Evolutionary conservation across 2,329 filamentous ascomycete species (phyloP).

Genomic region (Arthroderma sp.): DNA sequence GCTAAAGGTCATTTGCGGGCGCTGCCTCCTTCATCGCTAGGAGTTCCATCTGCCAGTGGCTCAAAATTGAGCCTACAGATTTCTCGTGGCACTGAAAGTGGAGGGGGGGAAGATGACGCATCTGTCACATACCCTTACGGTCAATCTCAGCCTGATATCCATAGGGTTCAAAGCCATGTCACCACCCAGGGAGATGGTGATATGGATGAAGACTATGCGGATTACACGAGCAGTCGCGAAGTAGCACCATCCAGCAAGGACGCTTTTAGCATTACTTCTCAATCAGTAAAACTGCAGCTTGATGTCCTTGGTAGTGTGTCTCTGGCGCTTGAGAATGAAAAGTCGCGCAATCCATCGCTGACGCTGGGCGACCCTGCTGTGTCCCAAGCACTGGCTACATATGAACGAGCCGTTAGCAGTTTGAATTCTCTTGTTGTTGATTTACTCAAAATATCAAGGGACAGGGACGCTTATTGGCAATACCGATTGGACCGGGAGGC

Average conservation of each 20-base stretch:
- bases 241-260: slow-evolving; percentile 64
- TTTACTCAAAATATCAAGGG: slow-evolving; percentile 78
- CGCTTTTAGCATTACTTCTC: slow-evolving; percentile 91
- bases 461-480: slow-evolving; percentile 95
- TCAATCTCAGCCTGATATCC: slow-evolving; percentile 36
- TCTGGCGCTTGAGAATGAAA: slow-evolving; percentile 62
- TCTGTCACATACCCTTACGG: slow-evolving; percentile 44
- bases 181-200: slow-evolving; percentile 46
- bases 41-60: slow-evolving; percentile 24
- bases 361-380: slow-evolving; percentile 65
- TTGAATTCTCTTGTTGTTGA: slow-evolving; percentile 74
- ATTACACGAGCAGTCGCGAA: slow-evolving; percentile 68
- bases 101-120: slow-evolving; percentile 40
- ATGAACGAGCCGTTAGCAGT: slow-evolving; percentile 80
- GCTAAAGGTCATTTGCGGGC: slow-evolving; percentile 25
- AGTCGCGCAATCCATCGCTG: slow-evolving; percentile 53
- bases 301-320: slow-evolving; percentile 81
- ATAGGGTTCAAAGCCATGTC: slow-evolving; percentile 35
- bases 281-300: slow-evolving; percentile 83
- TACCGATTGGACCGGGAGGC: slow-evolving; percentile 83
- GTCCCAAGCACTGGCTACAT: slow-evolving; percentile 65
- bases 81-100: slow-evolving; percentile 36
- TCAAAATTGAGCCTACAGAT: slow-evolving; percentile 38
- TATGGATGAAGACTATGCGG: slow-evolving; percentile 57
- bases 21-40: slow-evolving; percentile 20